A percentile compares a stretch with the other conserved stretches of the same genome.
Conservation (phyloP, 306 rosid species). For the Medicago ruthenica region DNA sequence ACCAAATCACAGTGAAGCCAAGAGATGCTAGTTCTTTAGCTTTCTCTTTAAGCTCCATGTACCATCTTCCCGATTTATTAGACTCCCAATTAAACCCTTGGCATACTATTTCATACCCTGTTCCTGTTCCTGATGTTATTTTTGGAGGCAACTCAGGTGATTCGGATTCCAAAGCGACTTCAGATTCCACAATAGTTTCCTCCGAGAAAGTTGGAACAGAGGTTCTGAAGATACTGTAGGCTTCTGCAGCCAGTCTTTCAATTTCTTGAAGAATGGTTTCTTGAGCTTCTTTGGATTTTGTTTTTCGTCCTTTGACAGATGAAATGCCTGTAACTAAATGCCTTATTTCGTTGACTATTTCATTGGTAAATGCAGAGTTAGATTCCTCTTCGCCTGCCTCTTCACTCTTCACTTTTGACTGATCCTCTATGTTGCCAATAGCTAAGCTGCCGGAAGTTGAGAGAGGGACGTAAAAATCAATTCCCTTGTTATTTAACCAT, state of each 20-base stretch:
- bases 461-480: conserved; percentile 83
- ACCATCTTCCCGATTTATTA: conserved; percentile 91
- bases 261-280: conserved; percentile 89
- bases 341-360: conserved; percentile 78
- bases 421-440: conserved; percentile 44
- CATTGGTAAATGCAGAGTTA: conserved; percentile 59
- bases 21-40: conserved; percentile 69
- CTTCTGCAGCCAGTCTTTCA: conserved; percentile 94
- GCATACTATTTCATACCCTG: conserved; percentile 90
- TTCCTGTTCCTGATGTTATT: conserved; percentile 73
- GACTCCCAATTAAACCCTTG: conserved; percentile 99
- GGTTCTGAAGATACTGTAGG: conserved; percentile 85
- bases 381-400: conserved; percentile 56
- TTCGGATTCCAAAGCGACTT: conserved; percentile 36
- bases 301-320: conserved; percentile 59
- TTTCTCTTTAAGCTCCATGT: conserved; percentile 76
- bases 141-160: conserved; percentile 39
- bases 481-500: conserved; percentile 73
- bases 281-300: conserved; percentile 78
- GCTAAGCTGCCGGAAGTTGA: conserved; percentile 51
- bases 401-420: conserved; percentile 49
- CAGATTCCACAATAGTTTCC: conserved; percentile 56
- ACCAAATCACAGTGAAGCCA: conserved; percentile 92
- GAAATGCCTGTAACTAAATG: conserved; percentile 77
- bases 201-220: conserved; percentile 63